Evolutionary conservation across 2,329 filamentous ascomycete species (phyloP).

Genomic region (Fusarium robinianum): DNA sequence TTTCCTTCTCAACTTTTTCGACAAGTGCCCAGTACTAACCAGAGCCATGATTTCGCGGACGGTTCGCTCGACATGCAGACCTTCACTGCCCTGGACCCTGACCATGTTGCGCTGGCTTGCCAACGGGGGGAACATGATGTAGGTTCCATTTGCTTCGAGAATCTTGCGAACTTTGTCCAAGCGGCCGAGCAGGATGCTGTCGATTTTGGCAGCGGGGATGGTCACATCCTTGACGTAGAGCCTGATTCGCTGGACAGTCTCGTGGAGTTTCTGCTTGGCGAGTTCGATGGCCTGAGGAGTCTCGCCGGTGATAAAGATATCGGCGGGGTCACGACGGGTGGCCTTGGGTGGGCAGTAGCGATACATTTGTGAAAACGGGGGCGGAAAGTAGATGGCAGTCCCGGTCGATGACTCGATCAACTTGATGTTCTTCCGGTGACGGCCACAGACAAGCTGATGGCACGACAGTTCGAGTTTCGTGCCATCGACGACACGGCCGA

Average conservation of each 20-base stretch:
- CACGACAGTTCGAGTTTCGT: conserved; percentile 83
- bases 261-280: conserved; percentile 89
- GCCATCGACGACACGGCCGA: conserved; percentile 74
- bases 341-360: conserved; percentile 86
- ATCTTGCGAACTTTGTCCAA: conserved; percentile 98
- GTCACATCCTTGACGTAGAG: conserved; percentile 90
- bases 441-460: conserved; percentile 90
- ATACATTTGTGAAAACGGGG: conserved; percentile 89
- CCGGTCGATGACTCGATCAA: conserved; percentile 93
- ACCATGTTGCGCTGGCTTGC: conserved; percentile 84
- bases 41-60: conserved; percentile 95
- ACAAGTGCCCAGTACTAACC: conserved; percentile 54
- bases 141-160: conserved; percentile 93
- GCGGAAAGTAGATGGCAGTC: conserved; percentile 97
- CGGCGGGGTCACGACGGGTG: conserved; percentile 78
- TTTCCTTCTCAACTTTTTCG: background rate
- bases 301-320: conserved; percentile 95
- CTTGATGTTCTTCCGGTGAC: conserved; percentile 96
- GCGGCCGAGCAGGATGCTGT: conserved; percentile 87
- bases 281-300: conserved; percentile 80
- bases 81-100: conserved; percentile 89
- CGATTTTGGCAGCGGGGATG: conserved; percentile 89
- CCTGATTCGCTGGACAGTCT: conserved; percentile 79
- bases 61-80: conserved; percentile 91
- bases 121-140: conserved; percentile 87